Conservation (phyloP, 768 basidiomycete genomes). For the Tulasnella sp. region DNA sequence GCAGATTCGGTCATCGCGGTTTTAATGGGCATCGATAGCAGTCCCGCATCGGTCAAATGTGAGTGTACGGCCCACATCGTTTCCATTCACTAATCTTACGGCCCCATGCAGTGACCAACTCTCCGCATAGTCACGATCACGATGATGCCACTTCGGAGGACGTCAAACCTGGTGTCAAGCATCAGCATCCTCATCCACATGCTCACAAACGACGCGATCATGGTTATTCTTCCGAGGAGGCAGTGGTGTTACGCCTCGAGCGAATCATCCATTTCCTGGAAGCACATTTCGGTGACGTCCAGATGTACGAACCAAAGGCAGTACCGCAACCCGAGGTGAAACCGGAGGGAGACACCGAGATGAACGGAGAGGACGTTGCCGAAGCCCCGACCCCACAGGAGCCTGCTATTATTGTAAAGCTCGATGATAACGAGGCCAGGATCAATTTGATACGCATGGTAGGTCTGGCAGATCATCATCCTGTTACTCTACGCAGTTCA, state of each 20-base stretch:
- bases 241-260: slow-evolving; percentile 41
- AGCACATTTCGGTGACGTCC: slow-evolving; percentile 91
- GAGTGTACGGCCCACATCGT: slow-evolving; percentile 37
- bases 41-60: slow-evolving; percentile 96
- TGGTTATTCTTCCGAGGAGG: slow-evolving; percentile 40
- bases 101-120: slow-evolving; percentile 51
- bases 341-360: slow-evolving; percentile 33
- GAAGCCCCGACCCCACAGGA: neutral
- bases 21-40: slow-evolving; percentile 88
- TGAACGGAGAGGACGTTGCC: slow-evolving; percentile 45
- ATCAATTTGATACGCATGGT: slow-evolving; percentile 84
- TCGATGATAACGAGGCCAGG: slow-evolving; percentile 79
- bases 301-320: slow-evolving; percentile 71
- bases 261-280: slow-evolving; percentile 64
- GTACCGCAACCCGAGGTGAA: slow-evolving; percentile 45
- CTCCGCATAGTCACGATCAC: slow-evolving; percentile 56
- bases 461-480: slow-evolving; percentile 34
- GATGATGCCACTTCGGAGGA: slow-evolving; percentile 27
- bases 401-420: slow-evolving; percentile 69
- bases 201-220: slow-evolving; percentile 42
- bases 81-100: slow-evolving; percentile 28
- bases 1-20: slow-evolving; percentile 92
- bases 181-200: slow-evolving; percentile 56
- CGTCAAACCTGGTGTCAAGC: neutral
- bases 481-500: slow-evolving; percentile 19